Evolutionary conservation across 164 flowering plant species (phyloP).

Genomic region (Aristolochia californica): DNA sequence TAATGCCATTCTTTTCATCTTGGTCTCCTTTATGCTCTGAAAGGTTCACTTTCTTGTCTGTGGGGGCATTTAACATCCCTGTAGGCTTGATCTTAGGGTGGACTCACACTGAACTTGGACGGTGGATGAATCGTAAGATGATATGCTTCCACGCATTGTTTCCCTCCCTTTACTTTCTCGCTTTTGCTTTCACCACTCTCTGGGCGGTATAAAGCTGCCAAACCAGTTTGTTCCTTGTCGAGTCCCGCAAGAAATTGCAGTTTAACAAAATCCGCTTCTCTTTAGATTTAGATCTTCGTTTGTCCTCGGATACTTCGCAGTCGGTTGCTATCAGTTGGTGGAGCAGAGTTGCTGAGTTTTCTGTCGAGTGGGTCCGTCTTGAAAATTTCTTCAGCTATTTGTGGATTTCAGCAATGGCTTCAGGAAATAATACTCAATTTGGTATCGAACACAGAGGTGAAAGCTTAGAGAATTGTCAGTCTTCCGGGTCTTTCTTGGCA

Average conservation of each 20-base stretch:
- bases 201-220: constrained; percentile 64
- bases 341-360: constrained; percentile 3
- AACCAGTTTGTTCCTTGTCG: constrained; percentile 68
- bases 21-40: constrained; percentile 78
- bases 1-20: constrained; percentile 39
- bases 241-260: constrained; percentile 63
- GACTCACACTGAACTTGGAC: constrained; percentile 19
- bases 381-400: background rate
- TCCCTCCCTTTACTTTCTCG: constrained; percentile 38
- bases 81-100: constrained; percentile 39
- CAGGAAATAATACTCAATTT: constrained; percentile 35
- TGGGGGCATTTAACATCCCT: constrained; percentile 23
- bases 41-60: constrained; percentile 76
- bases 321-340: background rate
- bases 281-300: constrained; percentile 16
- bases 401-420: constrained; percentile 26
- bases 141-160: constrained; percentile 36
- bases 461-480: constrained; percentile 21
- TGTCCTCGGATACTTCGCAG: background rate
- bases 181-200: constrained; percentile 50
- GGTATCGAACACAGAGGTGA: constrained; percentile 36
- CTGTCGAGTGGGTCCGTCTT: constrained; percentile 1
- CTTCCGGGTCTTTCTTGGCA: constrained; percentile 29
- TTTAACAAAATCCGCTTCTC: constrained; percentile 38
- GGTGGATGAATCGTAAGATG: constrained; percentile 35